Base-by-base conservation (phyloP, 257 asterid species). In the Buddleja alternifolia region DNA sequence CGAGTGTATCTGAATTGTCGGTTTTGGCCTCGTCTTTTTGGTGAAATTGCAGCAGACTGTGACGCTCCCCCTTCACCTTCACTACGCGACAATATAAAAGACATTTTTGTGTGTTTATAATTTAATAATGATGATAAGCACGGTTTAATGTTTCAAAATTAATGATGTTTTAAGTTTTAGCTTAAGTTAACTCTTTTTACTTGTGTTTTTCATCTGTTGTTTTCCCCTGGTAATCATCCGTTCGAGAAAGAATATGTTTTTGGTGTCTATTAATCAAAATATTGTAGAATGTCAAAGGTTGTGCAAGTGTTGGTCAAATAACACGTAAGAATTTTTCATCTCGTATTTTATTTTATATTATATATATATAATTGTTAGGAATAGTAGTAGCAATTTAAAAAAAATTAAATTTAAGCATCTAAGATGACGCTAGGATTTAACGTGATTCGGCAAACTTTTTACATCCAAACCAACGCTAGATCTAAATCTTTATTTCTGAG, bases 81-180 rank as follows among this genome's bases (percentile, higher is more conserved):
- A 19, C 78, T 75, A 87, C 75, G 61, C 84, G 90, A 88, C 92
- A n/a, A n/a, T n/a, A n/a, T n/a, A n/a, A n/a, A 81, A 76, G 15
- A 56, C 15, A 72, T 53, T 42, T 66, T 60, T 17, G 9, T 56
- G 47, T 52, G 11, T 4, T 58, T 63, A 21, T 63, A 39, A 12
- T 16, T 56, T 21, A 25, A 20, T 11, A 62, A 41, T 23, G 9
- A 37, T 9, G 10, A n/a, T n/a, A n/a, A n/a, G n/a, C n/a, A n/a
- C n/a, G n/a, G n/a, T n/a, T n/a, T n/a, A n/a, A n/a, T n/a, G 71
- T 72, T 80, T 72, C 79, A 69, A 63, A 62, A n/a, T 66, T 66
- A 56, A 60, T 78, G 40, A 40, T 67, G 10, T 45, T 60, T 67
- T 76, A 56, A n/a, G 73, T 81, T 77, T 72, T 58, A 44, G 63